phyloP scores from a whole-genome alignment of 257 asterid species.

The Solanum piurae region DNA sequence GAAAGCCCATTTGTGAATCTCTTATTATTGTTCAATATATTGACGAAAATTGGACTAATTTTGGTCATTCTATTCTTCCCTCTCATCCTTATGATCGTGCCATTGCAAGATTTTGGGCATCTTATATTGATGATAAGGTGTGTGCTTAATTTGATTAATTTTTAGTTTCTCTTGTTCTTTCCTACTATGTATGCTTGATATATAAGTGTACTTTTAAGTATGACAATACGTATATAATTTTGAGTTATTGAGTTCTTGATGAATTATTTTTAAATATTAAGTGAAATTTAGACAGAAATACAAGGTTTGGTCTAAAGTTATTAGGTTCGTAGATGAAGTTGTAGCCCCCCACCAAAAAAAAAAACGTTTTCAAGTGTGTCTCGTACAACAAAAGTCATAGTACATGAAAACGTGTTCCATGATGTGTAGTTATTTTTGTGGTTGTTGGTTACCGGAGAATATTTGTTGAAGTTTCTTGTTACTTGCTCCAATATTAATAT shows the following conservation, averaged over 20 bases:
- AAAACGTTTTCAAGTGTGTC: too few species aligned
- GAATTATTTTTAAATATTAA: background rate
- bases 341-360: too few species aligned
- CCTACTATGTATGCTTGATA: background rate
- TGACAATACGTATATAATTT: background rate
- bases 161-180: background rate
- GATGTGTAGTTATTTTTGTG: too few species aligned
- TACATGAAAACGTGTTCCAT: too few species aligned
- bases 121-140: constrained; percentile 21
- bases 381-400: too few species aligned
- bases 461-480: too few species aligned
- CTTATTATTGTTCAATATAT: constrained; percentile 22
- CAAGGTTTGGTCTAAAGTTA: too few species aligned
- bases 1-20: constrained; percentile 12
- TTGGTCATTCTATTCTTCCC: constrained; percentile 10
- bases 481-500: too few species aligned
- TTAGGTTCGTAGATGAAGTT: too few species aligned
- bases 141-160: background rate
- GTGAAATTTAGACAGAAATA: background rate
- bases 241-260: background rate
- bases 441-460: too few species aligned
- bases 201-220: background rate
- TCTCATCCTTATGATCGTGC: constrained; percentile 24
- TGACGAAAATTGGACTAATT: constrained; percentile 20
- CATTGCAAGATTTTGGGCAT: constrained; percentile 21